A percentile compares a stretch with the other conserved stretches of the same genome.
phyloP scores from a whole-genome alignment of 2,329 filamentous ascomycete genomes.

The Penicillium crustosum region DNA sequence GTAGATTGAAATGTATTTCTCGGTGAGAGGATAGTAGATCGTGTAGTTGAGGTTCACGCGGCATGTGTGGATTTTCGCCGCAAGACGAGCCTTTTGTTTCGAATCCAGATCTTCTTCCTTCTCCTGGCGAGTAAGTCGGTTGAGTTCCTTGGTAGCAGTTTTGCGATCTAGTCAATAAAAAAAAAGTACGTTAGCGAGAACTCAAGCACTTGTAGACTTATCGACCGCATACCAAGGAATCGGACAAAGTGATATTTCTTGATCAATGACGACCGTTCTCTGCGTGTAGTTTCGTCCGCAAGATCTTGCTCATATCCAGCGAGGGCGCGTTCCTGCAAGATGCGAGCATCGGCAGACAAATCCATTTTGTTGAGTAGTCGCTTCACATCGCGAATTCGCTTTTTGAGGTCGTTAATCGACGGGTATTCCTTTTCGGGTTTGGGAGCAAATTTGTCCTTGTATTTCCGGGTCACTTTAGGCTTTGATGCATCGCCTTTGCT shows the following conservation, averaged over 20 bases:
- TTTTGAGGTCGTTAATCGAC: slow-evolving; percentile 54
- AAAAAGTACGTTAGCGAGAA: slow-evolving; percentile 9
- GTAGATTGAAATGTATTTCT: slow-evolving; percentile 61
- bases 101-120: slow-evolving; percentile 35
- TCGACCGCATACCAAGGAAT: slow-evolving; percentile 53
- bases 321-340: slow-evolving; percentile 61
- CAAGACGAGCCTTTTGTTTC: slow-evolving; percentile 31
- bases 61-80: slow-evolving; percentile 46
- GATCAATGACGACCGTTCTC: slow-evolving; percentile 57
- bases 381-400: slow-evolving; percentile 56
- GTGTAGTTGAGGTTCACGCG: slow-evolving; percentile 64
- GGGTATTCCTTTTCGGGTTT: slow-evolving; percentile 32
- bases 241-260: slow-evolving; percentile 64
- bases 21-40: slow-evolving; percentile 59
- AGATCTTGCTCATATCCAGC: slow-evolving; percentile 58
- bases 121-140: slow-evolving; percentile 38
- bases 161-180: slow-evolving; percentile 38
- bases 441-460: slow-evolving; percentile 24
- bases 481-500: slow-evolving; percentile 9
- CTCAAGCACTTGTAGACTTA: neutral
- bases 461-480: slow-evolving; percentile 14
- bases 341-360: slow-evolving; percentile 55
- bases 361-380: slow-evolving; percentile 52
- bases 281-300: slow-evolving; percentile 48
- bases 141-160: slow-evolving; percentile 43